Evolutionary conservation across 208 protist species (phyloP).

Genomic region (Acanthamoeba sp.): DNA sequence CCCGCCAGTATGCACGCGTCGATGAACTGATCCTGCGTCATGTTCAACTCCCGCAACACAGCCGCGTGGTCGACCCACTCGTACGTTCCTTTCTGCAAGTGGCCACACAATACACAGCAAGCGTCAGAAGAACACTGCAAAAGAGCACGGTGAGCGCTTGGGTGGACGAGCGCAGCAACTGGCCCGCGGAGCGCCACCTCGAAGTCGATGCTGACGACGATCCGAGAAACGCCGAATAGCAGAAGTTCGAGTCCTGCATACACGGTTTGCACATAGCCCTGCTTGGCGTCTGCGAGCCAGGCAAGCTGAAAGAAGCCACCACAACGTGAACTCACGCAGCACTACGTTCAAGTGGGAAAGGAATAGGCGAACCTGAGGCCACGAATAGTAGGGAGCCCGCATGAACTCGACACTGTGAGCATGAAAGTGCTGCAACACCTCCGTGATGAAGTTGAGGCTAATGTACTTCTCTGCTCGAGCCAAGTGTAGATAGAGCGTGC

Average conservation of each 20-base stretch:
- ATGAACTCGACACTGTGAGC: slow-evolving; percentile 7
- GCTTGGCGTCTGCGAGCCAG: not conserved
- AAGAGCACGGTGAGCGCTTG: no score
- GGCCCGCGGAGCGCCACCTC: no score
- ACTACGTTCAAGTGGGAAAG: not conserved
- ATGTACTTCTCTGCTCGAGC: slow-evolving; percentile 16
- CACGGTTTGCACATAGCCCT: not conserved
- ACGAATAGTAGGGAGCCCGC: slow-evolving; percentile 21
- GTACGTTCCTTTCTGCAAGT: not conserved
- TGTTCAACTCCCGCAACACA: not conserved
- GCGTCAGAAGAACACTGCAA: no score
- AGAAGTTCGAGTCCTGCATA: slow-evolving; percentile 16
- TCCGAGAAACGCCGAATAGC: not conserved
- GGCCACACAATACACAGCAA: not conserved
- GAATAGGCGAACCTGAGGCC: not conserved
- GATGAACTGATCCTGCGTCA: slow-evolving; percentile 9
- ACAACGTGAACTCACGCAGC: not conserved
- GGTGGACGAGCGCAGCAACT: no score
- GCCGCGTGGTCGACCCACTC: not conserved
- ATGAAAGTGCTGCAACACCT: slow-evolving; percentile 13
- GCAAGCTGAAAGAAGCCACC: not conserved
- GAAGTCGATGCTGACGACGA: slow-evolving; percentile 35
- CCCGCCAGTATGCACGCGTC: slow-evolving; percentile 32
- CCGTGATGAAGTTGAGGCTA: not conserved
- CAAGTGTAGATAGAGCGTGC: not conserved